Percentiles rank a stretch among this genome's conserved stretches.
phyloP scores from a whole-genome alignment of 1,284 basidiomycete genomes.

The Volvariella volvacea region DNA sequence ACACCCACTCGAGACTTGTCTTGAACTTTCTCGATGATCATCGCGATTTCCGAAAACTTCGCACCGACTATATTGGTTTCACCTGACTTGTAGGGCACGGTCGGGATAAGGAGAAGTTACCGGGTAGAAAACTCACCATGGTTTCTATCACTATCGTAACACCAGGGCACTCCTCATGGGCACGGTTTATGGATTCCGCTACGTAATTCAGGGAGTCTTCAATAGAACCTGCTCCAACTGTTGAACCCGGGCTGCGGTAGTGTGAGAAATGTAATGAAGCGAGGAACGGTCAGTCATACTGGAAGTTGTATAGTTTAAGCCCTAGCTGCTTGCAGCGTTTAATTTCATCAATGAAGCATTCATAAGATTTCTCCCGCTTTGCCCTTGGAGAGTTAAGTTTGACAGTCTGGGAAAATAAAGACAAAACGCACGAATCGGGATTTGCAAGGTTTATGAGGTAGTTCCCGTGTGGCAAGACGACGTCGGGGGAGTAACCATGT shows the following conservation, averaged over 20 bases:
- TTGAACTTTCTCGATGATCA: constrained; percentile 67
- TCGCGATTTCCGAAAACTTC: constrained; percentile 59
- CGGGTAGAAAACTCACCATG: constrained; percentile 48
- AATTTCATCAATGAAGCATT: constrained; percentile 83
- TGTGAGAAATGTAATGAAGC: background rate
- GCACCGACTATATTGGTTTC: constrained; percentile 77
- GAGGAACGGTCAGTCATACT: constrained; percentile 41
- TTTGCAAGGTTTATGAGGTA: constrained; percentile 86
- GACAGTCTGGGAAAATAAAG: constrained; percentile 1
- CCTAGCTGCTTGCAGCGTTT: constrained; percentile 75
- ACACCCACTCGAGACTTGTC: constrained; percentile 76
- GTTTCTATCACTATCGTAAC: constrained; percentile 78
- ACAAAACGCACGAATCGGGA: constrained; percentile 54
- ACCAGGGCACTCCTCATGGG: constrained; percentile 59
- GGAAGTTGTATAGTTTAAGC: constrained; percentile 77
- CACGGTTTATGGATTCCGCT: constrained; percentile 71
- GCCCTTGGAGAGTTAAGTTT: constrained; percentile 30
- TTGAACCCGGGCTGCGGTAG: constrained; percentile 65
- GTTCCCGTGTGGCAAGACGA: constrained; percentile 77
- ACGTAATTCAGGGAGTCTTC: constrained; percentile 62
- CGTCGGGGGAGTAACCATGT: constrained; percentile 49
- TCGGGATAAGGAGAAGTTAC: too few relatives aligned
- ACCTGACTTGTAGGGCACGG: constrained; percentile 49
- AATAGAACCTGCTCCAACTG: constrained; percentile 59
- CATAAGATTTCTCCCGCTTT: constrained; percentile 74